phyloP scores from a whole-genome alignment of 345 rosid species.

The Citrus inodora region DNA sequence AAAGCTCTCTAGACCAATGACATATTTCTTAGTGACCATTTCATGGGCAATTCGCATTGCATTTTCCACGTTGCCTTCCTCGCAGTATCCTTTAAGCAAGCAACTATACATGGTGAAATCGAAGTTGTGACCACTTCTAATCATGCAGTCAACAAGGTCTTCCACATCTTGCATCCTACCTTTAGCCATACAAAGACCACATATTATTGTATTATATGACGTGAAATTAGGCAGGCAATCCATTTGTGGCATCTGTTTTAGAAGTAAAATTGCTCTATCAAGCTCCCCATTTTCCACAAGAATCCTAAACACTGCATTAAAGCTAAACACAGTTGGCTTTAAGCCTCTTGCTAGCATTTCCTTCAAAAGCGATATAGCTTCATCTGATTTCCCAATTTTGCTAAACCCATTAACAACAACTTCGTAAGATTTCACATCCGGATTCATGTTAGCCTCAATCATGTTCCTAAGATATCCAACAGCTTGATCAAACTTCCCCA shows the following conservation, averaged over 20 bases:
- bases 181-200: conserved; percentile 22
- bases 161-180: conserved; percentile 32
- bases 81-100: conserved; percentile 27
- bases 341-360: conserved; percentile 27
- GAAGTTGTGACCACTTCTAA: conserved; percentile 7
- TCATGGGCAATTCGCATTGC: conserved; percentile 21
- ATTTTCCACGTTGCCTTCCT: conserved; percentile 19
- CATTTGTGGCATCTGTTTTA: conserved; percentile 26
- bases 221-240: conserved; percentile 29
- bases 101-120: conserved; percentile 29
- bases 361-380: conserved; percentile 25
- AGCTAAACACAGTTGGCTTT: conserved; percentile 15
- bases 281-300: conserved; percentile 24
- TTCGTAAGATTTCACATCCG: conserved; percentile 25
- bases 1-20: conserved; percentile 27
- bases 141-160: conserved; percentile 27
- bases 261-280: conserved; percentile 23
- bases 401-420: conserved; percentile 29
- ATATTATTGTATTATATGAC: conserved; percentile 26
- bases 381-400: conserved; percentile 26
- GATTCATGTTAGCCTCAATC: conserved; percentile 17
- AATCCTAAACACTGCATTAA: conserved; percentile 29
- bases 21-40: conserved; percentile 18
- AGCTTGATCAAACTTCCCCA: conserved; percentile 26
- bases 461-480: conserved; percentile 27